phyloP scores from a whole-genome alignment of 2,329 filamentous ascomycete species.

The Paradendryphiella salina region DNA sequence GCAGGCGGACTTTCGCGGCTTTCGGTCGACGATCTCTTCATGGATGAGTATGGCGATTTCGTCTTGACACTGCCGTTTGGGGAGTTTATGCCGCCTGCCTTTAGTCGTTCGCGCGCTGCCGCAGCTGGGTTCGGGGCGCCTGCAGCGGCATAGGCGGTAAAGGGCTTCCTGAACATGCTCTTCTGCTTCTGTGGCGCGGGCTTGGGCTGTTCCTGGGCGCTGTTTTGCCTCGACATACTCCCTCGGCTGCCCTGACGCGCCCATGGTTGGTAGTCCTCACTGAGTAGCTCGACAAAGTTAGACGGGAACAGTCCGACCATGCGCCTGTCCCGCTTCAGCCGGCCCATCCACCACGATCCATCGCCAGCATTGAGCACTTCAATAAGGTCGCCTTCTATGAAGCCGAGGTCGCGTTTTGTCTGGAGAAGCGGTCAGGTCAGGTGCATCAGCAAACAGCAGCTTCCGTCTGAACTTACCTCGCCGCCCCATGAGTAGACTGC shows the following conservation, averaged over 20 bases:
- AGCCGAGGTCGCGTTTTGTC: conserved; percentile 92
- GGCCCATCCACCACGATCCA: conserved; percentile 97
- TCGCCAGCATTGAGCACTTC: conserved; percentile 98
- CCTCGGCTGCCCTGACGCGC: conserved; percentile 59
- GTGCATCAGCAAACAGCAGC: conserved; percentile 11
- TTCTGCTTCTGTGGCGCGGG: conserved; percentile 53
- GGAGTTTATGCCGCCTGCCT: conserved; percentile 36
- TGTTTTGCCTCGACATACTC: conserved; percentile 56
- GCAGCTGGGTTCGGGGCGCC: conserved; percentile 49
- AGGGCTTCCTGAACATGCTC: conserved; percentile 65
- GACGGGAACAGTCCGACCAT: conserved; percentile 93
- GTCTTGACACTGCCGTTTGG: conserved; percentile 44
- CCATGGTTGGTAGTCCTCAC: conserved; percentile 78
- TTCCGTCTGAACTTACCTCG: conserved; percentile 55
- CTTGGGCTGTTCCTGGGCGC: conserved; percentile 53
- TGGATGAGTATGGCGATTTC: conserved; percentile 55
- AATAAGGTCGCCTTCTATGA: conserved; percentile 96
- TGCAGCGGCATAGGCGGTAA: conserved; percentile 62
- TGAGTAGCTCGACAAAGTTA: conserved; percentile 92
- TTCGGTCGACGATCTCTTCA: conserved; percentile 52
- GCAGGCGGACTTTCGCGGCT: conserved; percentile 39
- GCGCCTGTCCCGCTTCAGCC: conserved; percentile 83
- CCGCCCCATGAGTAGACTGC: conserved; percentile 93
- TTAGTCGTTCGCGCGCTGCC: conserved; percentile 43
- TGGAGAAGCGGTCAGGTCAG: conserved; percentile 33